Base-by-base conservation (phyloP, 257 asterid genomes). In the Lavandula angustifolia region DNA sequence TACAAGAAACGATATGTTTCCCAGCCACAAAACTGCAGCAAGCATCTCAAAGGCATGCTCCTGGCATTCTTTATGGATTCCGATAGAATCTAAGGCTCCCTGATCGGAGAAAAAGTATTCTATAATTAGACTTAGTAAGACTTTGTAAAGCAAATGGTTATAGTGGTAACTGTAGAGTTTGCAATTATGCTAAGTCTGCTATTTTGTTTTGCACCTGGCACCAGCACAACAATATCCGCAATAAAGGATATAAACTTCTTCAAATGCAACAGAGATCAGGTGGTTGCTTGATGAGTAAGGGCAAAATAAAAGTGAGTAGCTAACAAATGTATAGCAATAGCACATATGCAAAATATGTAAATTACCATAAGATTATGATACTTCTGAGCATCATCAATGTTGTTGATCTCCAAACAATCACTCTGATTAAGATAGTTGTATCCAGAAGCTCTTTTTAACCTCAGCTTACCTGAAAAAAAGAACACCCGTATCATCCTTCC, bases 1-100 rank as follows among this genome's bases (percentile, higher is more conserved):
- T 37, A 79, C 87, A 69, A 74, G 71, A 80, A 90, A 94, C 14
- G 88, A 77, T 77, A 88, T 87, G 81, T 94, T 91, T 64, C 99
- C 99, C 75, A 94, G 81, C 99, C 99, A 94, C 72, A 94, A 77
- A 63, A 94, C 91, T 46, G 96, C 95, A 63, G 99, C 90, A 76
- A 94, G 83, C 89, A 94, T 81, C 89, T 79, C 88, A 74, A 90
- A 83, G 66, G 80, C 85, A 67, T 74, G 83, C 73, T 84, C 86
- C 81, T 94, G 98, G 55, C 82, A 88, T 51, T 87, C 88, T 75
- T 79, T 76, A 76, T 82, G 53, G 70, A 94, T 86, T 84, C 82
- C 57, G 48, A 82, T 70, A 61, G 81, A 70, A 78, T 76, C 71
- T 55, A 94, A 62, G 68, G 96, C 95, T 68, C 71, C 95, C 99